Evolutionary conservation across 768 basidiomycete species (phyloP).

Genomic region (Pleurotus citrinopileatus): DNA sequence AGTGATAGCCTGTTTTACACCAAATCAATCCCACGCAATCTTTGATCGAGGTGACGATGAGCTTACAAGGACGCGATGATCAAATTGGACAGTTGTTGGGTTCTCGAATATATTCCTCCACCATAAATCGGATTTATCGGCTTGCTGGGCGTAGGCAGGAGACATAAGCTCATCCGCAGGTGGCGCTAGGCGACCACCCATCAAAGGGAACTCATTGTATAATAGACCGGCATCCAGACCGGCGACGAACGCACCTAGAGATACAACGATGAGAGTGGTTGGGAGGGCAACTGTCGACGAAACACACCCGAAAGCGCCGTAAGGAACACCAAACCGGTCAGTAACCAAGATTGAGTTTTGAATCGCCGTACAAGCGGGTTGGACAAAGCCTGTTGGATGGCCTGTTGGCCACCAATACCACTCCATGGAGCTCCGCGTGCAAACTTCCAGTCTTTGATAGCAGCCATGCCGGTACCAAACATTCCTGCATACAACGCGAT

Average conservation of each 20-base stretch:
- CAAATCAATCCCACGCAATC: no score
- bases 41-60: constrained; percentile 1
- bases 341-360: constrained; percentile 50
- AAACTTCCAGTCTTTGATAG: constrained; percentile 78
- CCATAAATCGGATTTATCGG: constrained; percentile 77
- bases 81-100: constrained; percentile 95
- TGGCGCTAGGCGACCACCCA: constrained; percentile 87
- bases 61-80: constrained; percentile 89
- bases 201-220: constrained; percentile 98
- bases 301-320: constrained; percentile 87
- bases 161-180: constrained; percentile 83
- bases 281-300: background rate
- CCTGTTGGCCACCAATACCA: constrained; percentile 36
- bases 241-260: constrained; percentile 92
- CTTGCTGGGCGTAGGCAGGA: constrained; percentile 63
- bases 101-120: constrained; percentile 98
- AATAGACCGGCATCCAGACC: constrained; percentile 94
- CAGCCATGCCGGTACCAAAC: constrained; percentile 74
- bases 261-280: background rate
- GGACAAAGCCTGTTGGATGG: constrained; percentile 46
- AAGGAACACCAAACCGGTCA: constrained; percentile 80
- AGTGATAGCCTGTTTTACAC: constrained; percentile 63
- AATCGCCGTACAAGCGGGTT: constrained; percentile 59
- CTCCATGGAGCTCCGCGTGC: constrained; percentile 57
- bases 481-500: constrained; percentile 92